These are phyloP conservation scores for Stevia rebaudiana DNA, from an alignment of 140 eudicot species.

Conservation along the genomic window DNA sequence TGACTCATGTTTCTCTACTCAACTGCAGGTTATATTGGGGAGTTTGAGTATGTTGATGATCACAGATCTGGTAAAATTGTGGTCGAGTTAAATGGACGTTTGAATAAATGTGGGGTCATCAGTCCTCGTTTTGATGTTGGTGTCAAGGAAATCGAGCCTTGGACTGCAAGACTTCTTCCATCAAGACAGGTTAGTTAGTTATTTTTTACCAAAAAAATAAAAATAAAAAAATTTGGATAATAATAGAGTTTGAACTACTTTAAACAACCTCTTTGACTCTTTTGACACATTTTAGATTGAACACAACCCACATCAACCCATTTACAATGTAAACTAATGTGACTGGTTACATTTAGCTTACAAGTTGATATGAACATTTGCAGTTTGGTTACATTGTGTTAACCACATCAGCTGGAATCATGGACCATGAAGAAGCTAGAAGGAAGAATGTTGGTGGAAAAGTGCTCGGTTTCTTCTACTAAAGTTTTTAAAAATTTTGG, in stretches of 20 bases:
- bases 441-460: constrained; percentile 71
- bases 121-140: constrained; percentile 19
- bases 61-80: constrained; percentile 24
- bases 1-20: neutral
- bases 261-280: neutral
- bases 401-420: constrained; percentile 72
- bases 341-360: neutral
- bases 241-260: neutral
- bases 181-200: constrained; percentile 49
- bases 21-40: constrained; percentile 26
- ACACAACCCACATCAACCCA: neutral
- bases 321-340: neutral
- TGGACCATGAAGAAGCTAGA: constrained; percentile 74
- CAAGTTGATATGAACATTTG: constrained; percentile 9
- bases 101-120: constrained; percentile 12
- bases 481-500: constrained; percentile 1
- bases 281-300: neutral
- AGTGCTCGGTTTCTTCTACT: constrained; percentile 67
- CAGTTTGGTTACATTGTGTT: constrained; percentile 73
- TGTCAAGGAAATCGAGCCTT: constrained; percentile 4
- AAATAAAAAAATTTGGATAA: too few relatives aligned
- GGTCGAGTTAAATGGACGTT: constrained; percentile 17
- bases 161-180: constrained; percentile 41
- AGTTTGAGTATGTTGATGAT: constrained; percentile 15
- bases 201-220: neutral